Evolutionary conservation across 202 grass and related monocot species (phyloP).

Genomic region (Zoysia matrella): DNA sequence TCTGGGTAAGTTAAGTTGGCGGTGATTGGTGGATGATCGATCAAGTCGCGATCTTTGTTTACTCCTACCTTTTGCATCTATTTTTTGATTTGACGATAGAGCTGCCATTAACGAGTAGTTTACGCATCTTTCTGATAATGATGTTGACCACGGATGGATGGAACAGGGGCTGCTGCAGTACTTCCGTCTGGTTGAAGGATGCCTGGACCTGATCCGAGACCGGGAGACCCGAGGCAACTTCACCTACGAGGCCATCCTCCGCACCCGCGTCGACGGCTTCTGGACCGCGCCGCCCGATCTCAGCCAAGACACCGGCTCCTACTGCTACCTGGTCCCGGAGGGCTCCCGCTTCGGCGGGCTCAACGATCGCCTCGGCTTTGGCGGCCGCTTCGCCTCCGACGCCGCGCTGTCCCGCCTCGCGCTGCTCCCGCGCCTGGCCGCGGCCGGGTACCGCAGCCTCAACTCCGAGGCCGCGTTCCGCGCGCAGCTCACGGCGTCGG

Average conservation of each 20-base stretch:
- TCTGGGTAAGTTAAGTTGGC: neutral
- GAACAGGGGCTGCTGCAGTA: constrained; percentile 65
- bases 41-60: too few relatives aligned
- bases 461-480: constrained; percentile 75
- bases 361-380: constrained; percentile 78
- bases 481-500: constrained; percentile 49
- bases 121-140: too few relatives aligned
- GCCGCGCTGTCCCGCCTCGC: constrained; percentile 68
- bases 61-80: too few relatives aligned
- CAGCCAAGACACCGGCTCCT: neutral
- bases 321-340: constrained; percentile 62
- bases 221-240: constrained; percentile 58
- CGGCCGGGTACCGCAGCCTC: constrained; percentile 46
- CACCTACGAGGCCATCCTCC: constrained; percentile 68
- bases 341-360: constrained; percentile 71
- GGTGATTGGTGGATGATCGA: neutral
- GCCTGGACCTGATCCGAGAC: constrained; percentile 57
- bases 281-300: constrained; percentile 55
- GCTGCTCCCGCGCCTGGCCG: constrained; percentile 50
- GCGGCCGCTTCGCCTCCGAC: constrained; percentile 34
- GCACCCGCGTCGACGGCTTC: constrained; percentile 77
- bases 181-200: constrained; percentile 76
- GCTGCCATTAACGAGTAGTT: too few relatives aligned
- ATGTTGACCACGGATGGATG: too few relatives aligned
- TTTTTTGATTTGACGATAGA: too few relatives aligned